Evolutionary conservation across 148 eudicot species (phyloP), one percentile per base, ranked within the genome.

Genomic region (Cornus florida): DNA sequence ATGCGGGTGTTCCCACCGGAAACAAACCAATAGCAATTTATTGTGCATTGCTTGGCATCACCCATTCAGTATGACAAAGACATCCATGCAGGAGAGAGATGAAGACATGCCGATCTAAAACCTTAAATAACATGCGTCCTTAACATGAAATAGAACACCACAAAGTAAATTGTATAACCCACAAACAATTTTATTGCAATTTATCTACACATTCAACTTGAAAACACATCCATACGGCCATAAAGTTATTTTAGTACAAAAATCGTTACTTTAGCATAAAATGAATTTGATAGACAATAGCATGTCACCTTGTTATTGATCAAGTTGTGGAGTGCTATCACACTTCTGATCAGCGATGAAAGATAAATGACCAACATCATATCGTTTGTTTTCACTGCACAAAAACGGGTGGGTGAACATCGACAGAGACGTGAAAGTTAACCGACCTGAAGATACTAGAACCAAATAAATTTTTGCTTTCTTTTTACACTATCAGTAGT

Each of bases 321-420:
- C 88, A 94, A 86, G 87, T 92, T 94, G 86, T 94, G 98, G 77
- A 94, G 98, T 46, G 98, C 97, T 69, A 94, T 89, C 72, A 91
- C 97, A 80, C 97, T 92, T 72, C 97, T 86, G 82, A 94, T 92
- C 57, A 94, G 91, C 74, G 98, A 94, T 38, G 98, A 94, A 24
- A 94, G 87, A 83, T 92, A 94, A 66, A 92, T 94, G 69, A 92
- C 98, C 86, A 94, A 86, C 98, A 94, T 94, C 97, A 92, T 92
- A 81, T 94, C 93, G 84, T 92, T 94, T 60, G 98, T 94, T 91
- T 92, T 92, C 80, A 94, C 97, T 92, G 94, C 78, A 81, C 67
- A 72, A 24, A 78, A 62, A 62, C 8, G 23, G 7, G 69, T 0
- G 28, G 74, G 22, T 64, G 23, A 41, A 62, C 39, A 71, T 22